These are phyloP conservation scores for Colletotrichum tropicicola DNA, from an alignment of 2,329 filamentous ascomycete species.

Conservation along the genomic window DNA sequence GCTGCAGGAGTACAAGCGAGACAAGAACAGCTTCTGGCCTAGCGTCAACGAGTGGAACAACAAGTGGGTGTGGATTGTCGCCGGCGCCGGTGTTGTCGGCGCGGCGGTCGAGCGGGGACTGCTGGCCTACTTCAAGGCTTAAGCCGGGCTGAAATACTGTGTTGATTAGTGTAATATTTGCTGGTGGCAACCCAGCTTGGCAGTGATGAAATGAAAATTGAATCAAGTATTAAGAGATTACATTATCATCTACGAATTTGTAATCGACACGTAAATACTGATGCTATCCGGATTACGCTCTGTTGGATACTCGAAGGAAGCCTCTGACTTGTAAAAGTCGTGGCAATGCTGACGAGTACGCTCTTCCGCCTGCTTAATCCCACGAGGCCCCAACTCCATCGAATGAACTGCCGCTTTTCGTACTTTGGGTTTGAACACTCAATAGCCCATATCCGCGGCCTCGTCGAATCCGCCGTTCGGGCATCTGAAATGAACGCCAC, in stretches of 20 bases:
- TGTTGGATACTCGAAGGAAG: no score
- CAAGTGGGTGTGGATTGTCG: constrained; percentile 63
- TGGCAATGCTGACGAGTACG: no score
- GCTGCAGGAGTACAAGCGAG: constrained; percentile 57
- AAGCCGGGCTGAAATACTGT: background rate
- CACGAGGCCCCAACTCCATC: no score
- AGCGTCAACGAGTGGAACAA: constrained; percentile 57
- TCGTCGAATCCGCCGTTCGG: background rate
- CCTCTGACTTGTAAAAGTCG: no score
- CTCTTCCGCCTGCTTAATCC: no score
- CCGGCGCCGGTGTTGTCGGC: constrained; percentile 58
- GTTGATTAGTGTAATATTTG: background rate
- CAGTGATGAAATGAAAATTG: background rate
- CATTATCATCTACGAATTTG: no score
- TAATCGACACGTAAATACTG: no score
- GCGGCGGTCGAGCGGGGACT: constrained; percentile 51
- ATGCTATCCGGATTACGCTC: no score
- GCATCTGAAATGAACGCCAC: background rate
- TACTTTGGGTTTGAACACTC: background rate
- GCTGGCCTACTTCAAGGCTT: constrained; percentile 8
- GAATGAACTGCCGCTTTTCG: background rate
- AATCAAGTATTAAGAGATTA: background rate
- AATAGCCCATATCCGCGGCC: no score
- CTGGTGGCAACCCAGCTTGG: background rate
- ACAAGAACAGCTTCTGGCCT: constrained; percentile 71